Conservation (phyloP, 148 eudicot species). For the Beta vulgaris region DNA sequence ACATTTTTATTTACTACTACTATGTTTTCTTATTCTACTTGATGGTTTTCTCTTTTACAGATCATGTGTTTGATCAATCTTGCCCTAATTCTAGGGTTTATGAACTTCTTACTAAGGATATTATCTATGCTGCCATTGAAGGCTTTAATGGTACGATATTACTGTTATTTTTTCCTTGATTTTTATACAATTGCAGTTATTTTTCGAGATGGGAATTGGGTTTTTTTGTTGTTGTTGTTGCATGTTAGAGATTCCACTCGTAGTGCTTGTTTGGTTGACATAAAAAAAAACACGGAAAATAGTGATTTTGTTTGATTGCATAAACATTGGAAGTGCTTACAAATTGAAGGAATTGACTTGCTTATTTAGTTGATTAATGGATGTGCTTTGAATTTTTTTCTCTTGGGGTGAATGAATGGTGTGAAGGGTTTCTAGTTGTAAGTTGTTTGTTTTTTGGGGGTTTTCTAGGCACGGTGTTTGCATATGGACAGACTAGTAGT, state of each 20-base stretch:
- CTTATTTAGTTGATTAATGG: neutral
- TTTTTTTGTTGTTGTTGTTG: neutral
- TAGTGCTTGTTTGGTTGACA: no score
- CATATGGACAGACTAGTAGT: constrained; percentile 98
- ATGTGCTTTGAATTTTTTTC: neutral
- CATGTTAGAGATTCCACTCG: neutral
- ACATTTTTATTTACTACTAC: neutral
- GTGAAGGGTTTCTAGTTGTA: neutral
- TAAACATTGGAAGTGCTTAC: no score
- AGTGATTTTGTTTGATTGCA: no score
- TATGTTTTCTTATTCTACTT: neutral
- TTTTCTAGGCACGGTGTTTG: constrained; percentile 88
- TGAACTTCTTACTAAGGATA: constrained; percentile 82
- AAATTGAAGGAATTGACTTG: no score
- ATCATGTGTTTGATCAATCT: constrained; percentile 87
- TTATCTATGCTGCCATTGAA: constrained; percentile 75
- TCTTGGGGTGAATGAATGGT: neutral
- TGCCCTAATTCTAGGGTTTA: constrained; percentile 83
- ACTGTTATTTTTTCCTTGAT: neutral
- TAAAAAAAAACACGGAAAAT: no score
- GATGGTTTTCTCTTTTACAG: constrained; percentile 35
- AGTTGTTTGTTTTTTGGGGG: constrained; percentile 1
- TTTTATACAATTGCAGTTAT: neutral
- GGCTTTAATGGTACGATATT: constrained; percentile 87
- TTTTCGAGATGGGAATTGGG: neutral